A percentile compares a stretch with the other conserved stretches of the same genome.
Evolutionary conservation across 176 grass and related monocot species (phyloP).

Genomic region (Chrysopogon serrulatus): DNA sequence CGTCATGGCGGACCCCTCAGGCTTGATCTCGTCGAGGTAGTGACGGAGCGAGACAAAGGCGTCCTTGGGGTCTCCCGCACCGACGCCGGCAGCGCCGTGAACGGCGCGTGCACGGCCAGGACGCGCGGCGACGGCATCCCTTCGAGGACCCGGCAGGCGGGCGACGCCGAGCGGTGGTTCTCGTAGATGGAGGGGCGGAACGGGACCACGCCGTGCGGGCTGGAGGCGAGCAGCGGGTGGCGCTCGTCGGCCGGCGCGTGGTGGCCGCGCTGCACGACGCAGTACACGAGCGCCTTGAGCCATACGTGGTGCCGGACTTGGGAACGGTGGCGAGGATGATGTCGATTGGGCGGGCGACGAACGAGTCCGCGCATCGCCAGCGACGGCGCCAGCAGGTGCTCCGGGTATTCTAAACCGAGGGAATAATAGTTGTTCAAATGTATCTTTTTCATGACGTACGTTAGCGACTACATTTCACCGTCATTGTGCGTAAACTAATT

Average conservation of each 20-base stretch:
- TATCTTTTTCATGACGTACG: background rate
- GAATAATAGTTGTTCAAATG: background rate
- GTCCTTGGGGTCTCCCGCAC: slow-evolving; percentile 44
- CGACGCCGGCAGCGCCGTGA: slow-evolving; percentile 27
- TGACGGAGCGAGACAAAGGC: slow-evolving; percentile 42
- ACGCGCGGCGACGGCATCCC: slow-evolving; percentile 34
- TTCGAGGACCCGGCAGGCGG: background rate
- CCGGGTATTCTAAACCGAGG: slow-evolving; percentile 1
- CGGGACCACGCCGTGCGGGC: slow-evolving; percentile 35
- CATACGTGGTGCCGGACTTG: slow-evolving; percentile 61
- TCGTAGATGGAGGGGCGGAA: slow-evolving; percentile 27
- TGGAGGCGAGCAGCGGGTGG: slow-evolving; percentile 42
- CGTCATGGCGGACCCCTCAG: background rate
- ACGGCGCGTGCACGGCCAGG: slow-evolving; percentile 35
- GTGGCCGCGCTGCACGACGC: slow-evolving; percentile 5
- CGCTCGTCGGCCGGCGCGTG: background rate
- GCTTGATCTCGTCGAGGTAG: slow-evolving; percentile 6
- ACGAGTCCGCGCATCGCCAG: slow-evolving; percentile 25
- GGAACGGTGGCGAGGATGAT: slow-evolving; percentile 44
- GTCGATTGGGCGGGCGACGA: slow-evolving; percentile 40
- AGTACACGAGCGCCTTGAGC: slow-evolving; percentile 56
- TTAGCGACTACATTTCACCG: background rate
- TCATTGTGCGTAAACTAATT: background rate
- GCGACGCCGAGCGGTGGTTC: background rate
- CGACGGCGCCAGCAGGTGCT: slow-evolving; percentile 17